Conservation (phyloP, 768 basidiomycete genomes). For the Leccinum disarticulatum region DNA sequence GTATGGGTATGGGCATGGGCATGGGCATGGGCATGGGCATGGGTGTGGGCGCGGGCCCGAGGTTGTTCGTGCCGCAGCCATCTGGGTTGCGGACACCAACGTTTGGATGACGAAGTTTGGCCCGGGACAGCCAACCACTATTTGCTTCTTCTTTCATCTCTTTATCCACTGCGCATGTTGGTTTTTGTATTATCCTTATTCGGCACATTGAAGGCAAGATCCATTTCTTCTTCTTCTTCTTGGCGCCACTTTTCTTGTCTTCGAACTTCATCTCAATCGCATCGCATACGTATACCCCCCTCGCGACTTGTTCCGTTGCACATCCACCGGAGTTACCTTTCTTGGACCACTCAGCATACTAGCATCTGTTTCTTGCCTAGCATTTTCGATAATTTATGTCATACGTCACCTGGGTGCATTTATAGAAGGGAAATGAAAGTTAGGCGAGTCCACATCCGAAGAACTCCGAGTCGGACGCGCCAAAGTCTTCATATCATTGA, state of each 20-base stretch:
- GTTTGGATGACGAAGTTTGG: conserved; percentile 19
- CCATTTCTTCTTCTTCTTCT: background rate
- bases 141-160: background rate
- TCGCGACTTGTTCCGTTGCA: background rate
- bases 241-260: background rate
- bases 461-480: background rate
- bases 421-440: background rate
- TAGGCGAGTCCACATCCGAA: background rate
- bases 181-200: background rate
- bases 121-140: no score
- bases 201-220: background rate
- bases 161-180: background rate
- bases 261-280: background rate
- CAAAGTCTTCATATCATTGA: background rate
- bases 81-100: conserved; percentile 28
- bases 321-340: background rate
- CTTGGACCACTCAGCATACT: background rate
- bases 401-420: background rate
- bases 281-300: conserved; percentile 3
- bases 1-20: background rate
- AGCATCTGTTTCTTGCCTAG: background rate
- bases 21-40: background rate
- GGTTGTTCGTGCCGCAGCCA: conserved; percentile 26
- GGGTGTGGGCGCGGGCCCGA: conserved; percentile 8
- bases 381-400: background rate